Conservation (phyloP, 306 rosid genomes). For the Sophora flavescens region DNA sequence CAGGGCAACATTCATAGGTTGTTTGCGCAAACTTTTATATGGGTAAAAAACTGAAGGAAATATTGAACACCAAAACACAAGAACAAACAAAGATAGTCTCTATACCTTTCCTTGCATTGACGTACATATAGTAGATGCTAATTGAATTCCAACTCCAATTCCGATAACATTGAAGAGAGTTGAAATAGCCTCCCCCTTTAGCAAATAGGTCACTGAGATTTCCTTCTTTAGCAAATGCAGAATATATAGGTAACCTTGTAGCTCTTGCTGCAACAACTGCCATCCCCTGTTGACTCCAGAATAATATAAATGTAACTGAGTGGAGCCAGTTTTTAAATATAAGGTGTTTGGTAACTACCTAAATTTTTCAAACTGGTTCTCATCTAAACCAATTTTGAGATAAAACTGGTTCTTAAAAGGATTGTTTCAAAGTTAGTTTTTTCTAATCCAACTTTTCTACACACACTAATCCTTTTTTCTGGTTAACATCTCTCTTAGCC, state of each 20-base stretch:
- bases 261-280: conserved; percentile 99
- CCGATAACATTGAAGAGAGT: conserved; percentile 94
- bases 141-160: conserved; percentile 87
- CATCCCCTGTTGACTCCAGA: conserved; percentile 77
- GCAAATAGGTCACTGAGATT: conserved; percentile 98
- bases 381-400: too few relatives aligned
- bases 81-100: conserved; percentile 28
- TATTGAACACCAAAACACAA: background rate
- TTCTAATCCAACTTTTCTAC: background rate
- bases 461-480: background rate
- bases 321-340: background rate
- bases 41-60: background rate
- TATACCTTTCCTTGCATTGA: conserved; percentile 94
- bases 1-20: background rate
- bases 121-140: conserved; percentile 93
- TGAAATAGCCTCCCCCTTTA: conserved; percentile 97
- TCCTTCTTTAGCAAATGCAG: conserved; percentile 97
- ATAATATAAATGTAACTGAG: conserved; percentile 7
- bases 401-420: background rate
- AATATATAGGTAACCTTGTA: conserved; percentile 97
- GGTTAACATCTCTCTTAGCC: background rate
- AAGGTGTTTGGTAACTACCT: background rate
- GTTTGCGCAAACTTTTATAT: background rate
- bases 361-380: too few relatives aligned
- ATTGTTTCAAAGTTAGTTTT: background rate